Conservation (phyloP, 2,329 filamentous ascomycete genomes). For the Lasiodiplodia sp. region DNA sequence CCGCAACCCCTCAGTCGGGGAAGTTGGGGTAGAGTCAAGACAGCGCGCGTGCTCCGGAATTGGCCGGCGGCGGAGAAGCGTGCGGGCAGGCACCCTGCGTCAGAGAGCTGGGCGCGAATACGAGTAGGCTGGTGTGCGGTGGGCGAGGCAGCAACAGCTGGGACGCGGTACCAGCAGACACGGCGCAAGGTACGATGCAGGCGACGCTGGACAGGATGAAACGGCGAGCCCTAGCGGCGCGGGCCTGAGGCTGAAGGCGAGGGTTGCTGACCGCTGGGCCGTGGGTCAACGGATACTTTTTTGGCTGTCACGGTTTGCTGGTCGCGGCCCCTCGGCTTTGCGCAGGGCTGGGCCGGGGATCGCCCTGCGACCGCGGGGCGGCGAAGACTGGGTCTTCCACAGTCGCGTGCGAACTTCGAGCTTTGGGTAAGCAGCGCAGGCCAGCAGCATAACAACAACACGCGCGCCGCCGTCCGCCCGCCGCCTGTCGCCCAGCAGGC, state of each 20-base stretch:
- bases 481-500: not conserved
- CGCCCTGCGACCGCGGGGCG: slow-evolving; percentile 21
- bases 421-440: slow-evolving; percentile 22
- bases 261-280: slow-evolving; percentile 17
- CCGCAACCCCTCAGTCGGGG: slow-evolving; percentile 22
- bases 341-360: slow-evolving; percentile 25
- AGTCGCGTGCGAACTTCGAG: slow-evolving; percentile 26
- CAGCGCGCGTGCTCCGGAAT: slow-evolving; percentile 6
- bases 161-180: not conserved
- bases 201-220: slow-evolving; percentile 10
- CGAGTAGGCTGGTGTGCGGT: not conserved
- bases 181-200: slow-evolving; percentile 26
- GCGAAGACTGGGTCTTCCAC: not conserved
- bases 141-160: slow-evolving; percentile 1
- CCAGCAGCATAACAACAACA: slow-evolving; percentile 6
- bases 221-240: slow-evolving; percentile 19
- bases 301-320: not conserved
- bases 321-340: slow-evolving; percentile 20
- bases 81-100: slow-evolving; percentile 2
- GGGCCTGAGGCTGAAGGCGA: slow-evolving; percentile 24
- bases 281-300: slow-evolving; percentile 1
- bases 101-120: slow-evolving; percentile 20
- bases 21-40: not conserved
- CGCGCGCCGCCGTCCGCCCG: not conserved
- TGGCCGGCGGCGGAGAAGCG: slow-evolving; percentile 4